phyloP scores from a whole-genome alignment of 257 asterid genomes.

The Ophiorrhiza pumila region DNA sequence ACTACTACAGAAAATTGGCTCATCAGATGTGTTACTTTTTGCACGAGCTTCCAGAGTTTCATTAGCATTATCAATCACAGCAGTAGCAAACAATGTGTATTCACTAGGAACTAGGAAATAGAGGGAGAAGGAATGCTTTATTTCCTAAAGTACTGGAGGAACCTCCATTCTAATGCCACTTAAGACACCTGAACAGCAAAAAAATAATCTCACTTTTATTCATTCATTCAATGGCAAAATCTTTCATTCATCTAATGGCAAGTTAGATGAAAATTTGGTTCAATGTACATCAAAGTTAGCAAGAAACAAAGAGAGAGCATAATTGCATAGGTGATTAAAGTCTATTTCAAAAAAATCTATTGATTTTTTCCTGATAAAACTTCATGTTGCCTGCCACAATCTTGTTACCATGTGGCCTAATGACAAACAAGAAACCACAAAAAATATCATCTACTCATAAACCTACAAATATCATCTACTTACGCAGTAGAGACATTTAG shows the following conservation, averaged over 20 bases:
- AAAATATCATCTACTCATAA: no score
- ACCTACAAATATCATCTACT: background rate
- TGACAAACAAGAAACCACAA: background rate
- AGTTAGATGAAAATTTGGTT: background rate
- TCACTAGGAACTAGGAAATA: slow-evolving; percentile 95
- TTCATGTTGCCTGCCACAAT: background rate
- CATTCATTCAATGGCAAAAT: background rate
- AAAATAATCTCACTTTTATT: background rate
- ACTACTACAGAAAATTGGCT: slow-evolving; percentile 92
- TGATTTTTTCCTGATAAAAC: background rate
- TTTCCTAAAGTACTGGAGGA: slow-evolving; percentile 87
- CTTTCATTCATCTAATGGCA: background rate
- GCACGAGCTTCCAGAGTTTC: slow-evolving; percentile 93
- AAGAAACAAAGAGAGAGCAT: background rate
- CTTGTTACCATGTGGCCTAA: background rate
- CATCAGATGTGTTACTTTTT: slow-evolving; percentile 56
- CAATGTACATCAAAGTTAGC: background rate
- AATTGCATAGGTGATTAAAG: background rate
- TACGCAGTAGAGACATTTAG: background rate
- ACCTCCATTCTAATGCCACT: slow-evolving; percentile 68
- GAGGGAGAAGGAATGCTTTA: slow-evolving; percentile 72
- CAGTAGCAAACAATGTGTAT: slow-evolving; percentile 88
- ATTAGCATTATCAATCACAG: slow-evolving; percentile 82
- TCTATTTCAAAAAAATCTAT: background rate
- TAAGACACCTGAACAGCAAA: slow-evolving; percentile 56